Evolutionary conservation across 2,329 filamentous ascomycete genomes (phyloP).

Genomic region (Cladosporium velox): DNA sequence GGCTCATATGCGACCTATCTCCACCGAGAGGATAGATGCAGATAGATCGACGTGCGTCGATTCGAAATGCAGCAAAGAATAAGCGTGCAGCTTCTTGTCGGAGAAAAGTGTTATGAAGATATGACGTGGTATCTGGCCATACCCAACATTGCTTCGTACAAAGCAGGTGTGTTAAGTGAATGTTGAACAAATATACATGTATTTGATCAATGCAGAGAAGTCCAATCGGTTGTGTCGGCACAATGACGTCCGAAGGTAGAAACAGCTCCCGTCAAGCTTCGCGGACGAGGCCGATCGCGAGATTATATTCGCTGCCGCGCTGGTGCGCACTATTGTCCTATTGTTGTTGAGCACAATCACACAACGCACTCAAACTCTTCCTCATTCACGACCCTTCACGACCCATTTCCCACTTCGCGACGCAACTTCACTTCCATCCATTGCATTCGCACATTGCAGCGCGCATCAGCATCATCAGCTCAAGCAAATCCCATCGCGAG

Average conservation of each 20-base stretch:
- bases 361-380: neutral
- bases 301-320: neutral
- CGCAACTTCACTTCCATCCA: neutral
- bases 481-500: neutral
- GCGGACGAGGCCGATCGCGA: slow-evolving; percentile 11
- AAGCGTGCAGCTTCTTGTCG: neutral
- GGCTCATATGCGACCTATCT: neutral
- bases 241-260: neutral
- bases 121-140: neutral
- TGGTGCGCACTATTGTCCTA: slow-evolving; percentile 6
- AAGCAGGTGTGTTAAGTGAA: neutral
- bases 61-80: neutral
- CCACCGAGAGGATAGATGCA: slow-evolving; percentile 2
- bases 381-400: neutral
- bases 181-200: neutral
- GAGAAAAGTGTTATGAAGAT: neutral
- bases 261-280: slow-evolving; percentile 8
- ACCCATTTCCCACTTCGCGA: neutral
- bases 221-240: neutral
- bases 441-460: neutral
- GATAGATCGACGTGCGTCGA: slow-evolving; percentile 5
- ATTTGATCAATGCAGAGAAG: neutral
- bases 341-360: neutral
- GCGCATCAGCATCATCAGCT: slow-evolving; percentile 2
- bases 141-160: neutral